A percentile compares a stretch with the other conserved stretches of the same genome.
Conservation (phyloP, 495 filamentous ascomycete genomes). For the Trichoderma erinaceum region DNA sequence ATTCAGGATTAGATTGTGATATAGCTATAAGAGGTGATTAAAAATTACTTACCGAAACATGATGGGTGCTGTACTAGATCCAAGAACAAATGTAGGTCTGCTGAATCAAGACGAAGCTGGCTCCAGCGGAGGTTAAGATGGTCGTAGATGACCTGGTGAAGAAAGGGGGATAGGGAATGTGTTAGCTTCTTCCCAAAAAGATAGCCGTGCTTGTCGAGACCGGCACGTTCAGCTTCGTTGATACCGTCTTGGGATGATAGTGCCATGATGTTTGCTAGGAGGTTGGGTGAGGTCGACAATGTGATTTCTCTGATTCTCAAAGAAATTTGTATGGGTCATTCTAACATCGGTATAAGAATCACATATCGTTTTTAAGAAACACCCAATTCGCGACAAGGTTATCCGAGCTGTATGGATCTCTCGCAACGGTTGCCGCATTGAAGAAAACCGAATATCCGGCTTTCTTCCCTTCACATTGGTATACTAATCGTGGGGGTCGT, state of each 20-base stretch:
- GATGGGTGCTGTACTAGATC: slow-evolving; percentile 28
- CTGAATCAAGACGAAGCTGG: slow-evolving; percentile 52
- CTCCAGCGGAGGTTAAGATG: slow-evolving; percentile 53
- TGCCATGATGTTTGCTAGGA: background rate
- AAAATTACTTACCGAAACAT: slow-evolving; percentile 26
- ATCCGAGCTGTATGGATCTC: background rate
- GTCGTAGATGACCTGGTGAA: slow-evolving; percentile 61
- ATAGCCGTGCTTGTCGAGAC: slow-evolving; percentile 43
- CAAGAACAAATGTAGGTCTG: slow-evolving; percentile 39
- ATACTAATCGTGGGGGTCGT: background rate
- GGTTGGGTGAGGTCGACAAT: background rate
- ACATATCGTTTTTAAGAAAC: background rate
- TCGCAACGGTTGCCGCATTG: background rate
- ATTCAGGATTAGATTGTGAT: background rate
- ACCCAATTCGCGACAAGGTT: background rate
- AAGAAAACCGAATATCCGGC: slow-evolving; percentile 1
- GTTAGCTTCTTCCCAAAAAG: slow-evolving; percentile 50
- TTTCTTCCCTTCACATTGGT: background rate
- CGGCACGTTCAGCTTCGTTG: background rate
- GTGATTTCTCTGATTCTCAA: background rate
- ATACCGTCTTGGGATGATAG: background rate
- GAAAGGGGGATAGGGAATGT: slow-evolving; percentile 64
- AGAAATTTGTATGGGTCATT: background rate
- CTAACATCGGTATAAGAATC: background rate
- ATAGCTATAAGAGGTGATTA: slow-evolving; percentile 28